These are phyloP conservation scores for Gossypium schwendimanii DNA, from an alignment of 441 rosid genomes.

Conservation along the genomic window DNA sequence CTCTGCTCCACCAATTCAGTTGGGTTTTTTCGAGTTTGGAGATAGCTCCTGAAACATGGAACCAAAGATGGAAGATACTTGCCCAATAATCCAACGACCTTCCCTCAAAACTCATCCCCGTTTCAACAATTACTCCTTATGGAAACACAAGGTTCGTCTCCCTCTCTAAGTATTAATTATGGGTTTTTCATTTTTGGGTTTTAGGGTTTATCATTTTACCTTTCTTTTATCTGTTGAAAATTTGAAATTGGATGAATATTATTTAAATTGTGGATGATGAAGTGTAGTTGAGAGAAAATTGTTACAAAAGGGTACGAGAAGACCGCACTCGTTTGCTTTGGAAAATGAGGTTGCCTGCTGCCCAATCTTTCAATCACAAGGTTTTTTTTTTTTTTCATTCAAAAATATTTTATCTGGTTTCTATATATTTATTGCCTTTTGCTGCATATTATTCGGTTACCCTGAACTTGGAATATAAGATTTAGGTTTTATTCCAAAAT, in stretches of 20 bases:
- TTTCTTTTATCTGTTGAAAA: neutral
- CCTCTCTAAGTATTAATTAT: neutral
- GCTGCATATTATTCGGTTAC: neutral
- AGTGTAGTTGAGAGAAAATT: slow-evolving; percentile 62
- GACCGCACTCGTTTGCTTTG: slow-evolving; percentile 66
- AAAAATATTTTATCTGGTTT: neutral
- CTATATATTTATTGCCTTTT: neutral
- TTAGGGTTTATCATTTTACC: neutral
- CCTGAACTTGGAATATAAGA: neutral
- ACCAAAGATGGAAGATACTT: slow-evolving; percentile 15
- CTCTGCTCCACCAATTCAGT: neutral
- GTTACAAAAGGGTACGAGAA: slow-evolving; percentile 66
- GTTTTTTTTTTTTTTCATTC: slow-evolving; percentile 19
- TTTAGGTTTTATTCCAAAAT: too few relatives aligned
- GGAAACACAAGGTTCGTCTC: slow-evolving; percentile 60
- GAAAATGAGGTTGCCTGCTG: slow-evolving; percentile 57
- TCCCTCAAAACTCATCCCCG: slow-evolving; percentile 30
- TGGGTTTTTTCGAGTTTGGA: neutral
- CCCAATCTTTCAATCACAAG: slow-evolving; percentile 40
- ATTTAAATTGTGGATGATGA: neutral
- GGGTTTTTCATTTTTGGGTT: neutral
- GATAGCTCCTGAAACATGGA: neutral
- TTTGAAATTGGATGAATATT: slow-evolving; percentile 11
- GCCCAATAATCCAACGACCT: slow-evolving; percentile 25
- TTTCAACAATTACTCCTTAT: slow-evolving; percentile 29